Conservation (phyloP, 805 yeast species). For the Wickerhamiella sergipiensis region DNA sequence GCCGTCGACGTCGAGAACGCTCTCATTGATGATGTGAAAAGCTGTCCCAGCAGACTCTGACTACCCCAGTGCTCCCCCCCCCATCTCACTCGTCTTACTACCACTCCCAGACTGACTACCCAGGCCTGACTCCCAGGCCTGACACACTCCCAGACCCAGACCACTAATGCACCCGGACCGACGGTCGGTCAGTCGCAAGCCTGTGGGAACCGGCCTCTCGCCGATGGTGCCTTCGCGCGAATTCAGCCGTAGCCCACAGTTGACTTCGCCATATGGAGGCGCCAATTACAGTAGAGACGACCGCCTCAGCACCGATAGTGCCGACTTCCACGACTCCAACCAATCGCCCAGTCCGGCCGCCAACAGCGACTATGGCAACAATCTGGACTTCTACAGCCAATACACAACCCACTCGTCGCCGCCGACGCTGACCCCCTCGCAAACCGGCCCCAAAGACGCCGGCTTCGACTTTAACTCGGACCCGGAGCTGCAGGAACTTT, state of each 20-base stretch:
- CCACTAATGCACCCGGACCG: background rate
- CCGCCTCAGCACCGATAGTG: background rate
- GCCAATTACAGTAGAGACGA: background rate
- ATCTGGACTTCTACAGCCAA: background rate
- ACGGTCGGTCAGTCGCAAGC: conserved; percentile 1
- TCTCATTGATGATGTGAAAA: conserved; percentile 8
- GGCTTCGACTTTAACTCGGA: background rate
- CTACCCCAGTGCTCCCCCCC: too few relatives aligned
- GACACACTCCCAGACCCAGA: too few relatives aligned
- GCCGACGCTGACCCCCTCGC: background rate
- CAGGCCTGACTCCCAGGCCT: too few relatives aligned
- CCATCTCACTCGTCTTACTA: background rate
- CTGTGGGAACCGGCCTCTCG: background rate
- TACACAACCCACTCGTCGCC: background rate
- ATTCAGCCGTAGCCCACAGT: background rate
- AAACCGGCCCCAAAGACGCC: background rate
- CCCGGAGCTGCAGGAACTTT: background rate
- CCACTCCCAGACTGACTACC: too few relatives aligned
- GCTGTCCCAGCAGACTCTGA: too few relatives aligned
- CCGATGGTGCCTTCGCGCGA: background rate
- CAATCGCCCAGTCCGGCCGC: background rate
- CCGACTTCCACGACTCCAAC: background rate
- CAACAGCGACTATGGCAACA: background rate
- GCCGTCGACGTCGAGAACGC: conserved; percentile 15
- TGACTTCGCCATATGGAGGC: background rate